phyloP scores from a whole-genome alignment of 2,329 filamentous ascomycete genomes.

The Aspergillus hiratsukae region DNA sequence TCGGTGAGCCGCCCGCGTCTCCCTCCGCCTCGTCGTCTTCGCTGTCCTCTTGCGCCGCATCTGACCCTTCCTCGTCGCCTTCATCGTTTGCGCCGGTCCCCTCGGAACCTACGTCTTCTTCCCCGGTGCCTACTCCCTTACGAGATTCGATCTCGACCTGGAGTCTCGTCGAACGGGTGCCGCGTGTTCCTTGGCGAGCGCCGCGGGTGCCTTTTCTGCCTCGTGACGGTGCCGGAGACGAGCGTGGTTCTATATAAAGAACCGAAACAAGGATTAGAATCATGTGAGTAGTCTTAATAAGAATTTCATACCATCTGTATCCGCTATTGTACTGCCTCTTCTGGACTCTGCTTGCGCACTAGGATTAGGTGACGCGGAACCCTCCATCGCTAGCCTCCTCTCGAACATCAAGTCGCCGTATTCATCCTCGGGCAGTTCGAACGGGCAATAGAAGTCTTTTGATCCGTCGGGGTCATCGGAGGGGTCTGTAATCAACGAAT shows the following conservation, averaged over 20 bases:
- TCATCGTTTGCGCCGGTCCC: slow-evolving; percentile 37
- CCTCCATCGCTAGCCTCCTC: slow-evolving; percentile 40
- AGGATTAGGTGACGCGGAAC: slow-evolving; percentile 38
- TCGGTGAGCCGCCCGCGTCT: slow-evolving; percentile 33
- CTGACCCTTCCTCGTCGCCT: slow-evolving; percentile 35
- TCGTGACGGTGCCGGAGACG: slow-evolving; percentile 41
- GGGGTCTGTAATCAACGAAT: slow-evolving; percentile 52
- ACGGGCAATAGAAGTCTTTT: slow-evolving; percentile 60
- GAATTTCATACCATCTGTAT: slow-evolving; percentile 42
- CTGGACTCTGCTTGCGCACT: slow-evolving; percentile 34
- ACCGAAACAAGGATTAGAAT: background rate
- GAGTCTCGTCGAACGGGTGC: slow-evolving; percentile 36
- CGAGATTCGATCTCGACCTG: slow-evolving; percentile 36
- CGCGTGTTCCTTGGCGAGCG: slow-evolving; percentile 31
- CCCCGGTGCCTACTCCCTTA: slow-evolving; percentile 26
- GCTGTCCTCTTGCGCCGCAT: slow-evolving; percentile 33
- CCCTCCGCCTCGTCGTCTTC: slow-evolving; percentile 37
- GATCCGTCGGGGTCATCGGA: slow-evolving; percentile 50
- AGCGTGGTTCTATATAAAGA: slow-evolving; percentile 35
- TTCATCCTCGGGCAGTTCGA: slow-evolving; percentile 55
- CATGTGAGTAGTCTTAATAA: slow-evolving; percentile 3
- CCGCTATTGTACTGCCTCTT: slow-evolving; percentile 43
- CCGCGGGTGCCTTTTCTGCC: slow-evolving; percentile 33
- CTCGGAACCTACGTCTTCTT: slow-evolving; percentile 38
- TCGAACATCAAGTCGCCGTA: slow-evolving; percentile 48